phyloP scores from a whole-genome alignment of 2,329 filamentous ascomycete genomes.

The Paecilomyces formosus region DNA sequence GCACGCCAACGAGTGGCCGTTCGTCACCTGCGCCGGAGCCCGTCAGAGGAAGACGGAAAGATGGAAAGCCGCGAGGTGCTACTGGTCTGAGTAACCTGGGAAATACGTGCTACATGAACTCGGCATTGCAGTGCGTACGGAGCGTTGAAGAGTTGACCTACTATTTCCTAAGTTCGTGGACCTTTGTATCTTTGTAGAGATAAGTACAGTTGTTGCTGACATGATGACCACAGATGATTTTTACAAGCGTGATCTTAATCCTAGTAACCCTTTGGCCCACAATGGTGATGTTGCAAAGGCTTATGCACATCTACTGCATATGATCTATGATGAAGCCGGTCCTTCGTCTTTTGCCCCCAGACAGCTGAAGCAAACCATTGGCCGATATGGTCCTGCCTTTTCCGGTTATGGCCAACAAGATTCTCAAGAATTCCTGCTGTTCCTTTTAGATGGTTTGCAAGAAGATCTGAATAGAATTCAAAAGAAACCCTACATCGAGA shows the following conservation, averaged over 20 bases:
- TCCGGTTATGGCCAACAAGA: conserved; percentile 95
- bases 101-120: conserved; percentile 99
- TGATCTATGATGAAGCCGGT: conserved; percentile 66
- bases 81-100: conserved; percentile 85
- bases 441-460: conserved; percentile 86
- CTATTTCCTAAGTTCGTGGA: conserved; percentile 62
- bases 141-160: conserved; percentile 89
- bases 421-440: conserved; percentile 93
- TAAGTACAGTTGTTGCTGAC: neutral
- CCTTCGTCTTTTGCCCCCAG: conserved; percentile 66
- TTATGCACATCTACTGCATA: conserved; percentile 67
- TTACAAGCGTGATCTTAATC: conserved; percentile 75
- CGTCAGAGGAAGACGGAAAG: conserved; percentile 62
- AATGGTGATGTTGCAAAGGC: conserved; percentile 78
- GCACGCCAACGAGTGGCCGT: conserved; percentile 49
- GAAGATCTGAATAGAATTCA: conserved; percentile 90
- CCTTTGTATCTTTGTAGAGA: neutral
- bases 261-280: conserved; percentile 75
- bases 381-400: conserved; percentile 74
- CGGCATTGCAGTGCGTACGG: conserved; percentile 86
- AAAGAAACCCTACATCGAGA: conserved; percentile 96
- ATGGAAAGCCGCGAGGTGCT: conserved; percentile 64
- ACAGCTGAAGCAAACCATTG: conserved; percentile 75
- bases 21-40: conserved; percentile 61
- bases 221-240: conserved; percentile 43